Conservation (phyloP, 768 basidiomycete species). For the Phlebiopsis flavidoalba region DNA sequence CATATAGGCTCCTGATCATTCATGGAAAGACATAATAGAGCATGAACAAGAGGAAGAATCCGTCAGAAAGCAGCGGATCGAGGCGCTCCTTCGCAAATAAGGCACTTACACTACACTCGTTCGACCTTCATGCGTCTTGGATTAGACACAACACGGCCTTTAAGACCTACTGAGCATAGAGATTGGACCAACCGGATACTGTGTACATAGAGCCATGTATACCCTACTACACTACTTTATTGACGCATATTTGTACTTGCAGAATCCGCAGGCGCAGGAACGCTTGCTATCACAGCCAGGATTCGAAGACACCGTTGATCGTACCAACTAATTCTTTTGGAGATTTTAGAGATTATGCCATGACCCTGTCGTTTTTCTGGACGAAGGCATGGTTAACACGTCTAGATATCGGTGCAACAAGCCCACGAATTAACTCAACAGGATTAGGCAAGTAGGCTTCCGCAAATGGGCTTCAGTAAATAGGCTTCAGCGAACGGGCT, state of each 20-base stretch:
- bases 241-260: background rate
- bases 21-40: conserved; percentile 26
- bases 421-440: no score
- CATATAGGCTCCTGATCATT: conserved; percentile 23
- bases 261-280: background rate
- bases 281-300: no score
- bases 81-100: background rate
- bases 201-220: background rate
- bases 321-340: no score
- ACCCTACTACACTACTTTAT: background rate
- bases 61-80: background rate
- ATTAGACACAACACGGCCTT: background rate
- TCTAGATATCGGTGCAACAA: no score
- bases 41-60: conserved; percentile 6
- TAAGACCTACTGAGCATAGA: background rate
- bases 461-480: no score
- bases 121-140: background rate
- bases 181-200: background rate
- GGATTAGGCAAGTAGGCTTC: no score
- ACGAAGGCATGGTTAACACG: no score
- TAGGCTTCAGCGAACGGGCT: no score
- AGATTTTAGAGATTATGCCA: no score
- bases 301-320: no score
- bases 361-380: no score
- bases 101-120: background rate